Base-by-base conservation (phyloP, 805 yeast genomes). In the Kuraishia piskuri region DNA sequence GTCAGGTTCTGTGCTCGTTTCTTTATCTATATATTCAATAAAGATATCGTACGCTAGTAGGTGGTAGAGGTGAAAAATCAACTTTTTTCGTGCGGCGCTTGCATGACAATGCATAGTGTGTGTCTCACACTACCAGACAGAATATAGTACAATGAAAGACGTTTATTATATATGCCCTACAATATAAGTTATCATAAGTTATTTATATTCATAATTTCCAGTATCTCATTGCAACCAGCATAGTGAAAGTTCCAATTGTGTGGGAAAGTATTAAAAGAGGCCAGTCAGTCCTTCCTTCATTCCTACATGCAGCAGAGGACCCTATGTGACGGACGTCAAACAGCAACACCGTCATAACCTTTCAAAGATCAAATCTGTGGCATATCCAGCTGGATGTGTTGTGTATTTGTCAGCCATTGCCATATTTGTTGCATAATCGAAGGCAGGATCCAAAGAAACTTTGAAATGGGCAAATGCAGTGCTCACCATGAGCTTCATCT, bases 401-500 rank as follows among this genome's bases (percentile, higher is more conserved):
- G 71, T 68, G 50, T 66, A 67, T 7, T 60, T 61, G 54, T 68
- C 71, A 12, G 58, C 60, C 68, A 67, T 65, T 22, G 31, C 50
- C 49, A 59, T 59, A 7, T 55, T 52, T 7, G 46, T 49, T 2
- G 52, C 60, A 49, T 68, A 68, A 51, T 68, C 63, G 51, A 60
- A 63, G 3, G 48, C 57, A 7, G 59, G 61, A 19, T 54, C 63
- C 26, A 67, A 52, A 31, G 51, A 37, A 44, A 66, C 65, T 12
- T 57, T 52, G 57, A 63, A 80, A 50, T 77, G 72, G 73, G 79
- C 76, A 60, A 83, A 78, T 19, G 86, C 63, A 54, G 75, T 74
- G 9, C 82, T 79, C 25, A 81, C 61, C 12, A 77, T 75, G 47
- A 83, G 60, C 62, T 84, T 85, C 73, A 85, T 82, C 61, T 84